These are phyloP conservation scores for Trichoderma sp. DNA, from an alignment of 2,329 filamentous ascomycete species.

Conservation along the genomic window DNA sequence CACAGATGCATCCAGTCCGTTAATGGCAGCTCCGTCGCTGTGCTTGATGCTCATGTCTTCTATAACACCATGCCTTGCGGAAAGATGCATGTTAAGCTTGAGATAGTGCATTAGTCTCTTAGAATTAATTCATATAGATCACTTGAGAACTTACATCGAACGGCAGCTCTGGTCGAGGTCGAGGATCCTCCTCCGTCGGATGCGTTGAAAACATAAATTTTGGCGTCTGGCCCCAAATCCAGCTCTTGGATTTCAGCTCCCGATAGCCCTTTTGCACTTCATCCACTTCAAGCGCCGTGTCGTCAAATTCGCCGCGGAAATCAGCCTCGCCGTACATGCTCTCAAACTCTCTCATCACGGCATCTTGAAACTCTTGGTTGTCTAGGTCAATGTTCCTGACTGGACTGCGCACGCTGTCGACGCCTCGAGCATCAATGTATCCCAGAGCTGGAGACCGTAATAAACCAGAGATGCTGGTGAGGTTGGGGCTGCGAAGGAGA, in stretches of 20 bases:
- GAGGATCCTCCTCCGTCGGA: slow-evolving; percentile 61
- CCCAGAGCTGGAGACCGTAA: slow-evolving; percentile 77
- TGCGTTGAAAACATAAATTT: slow-evolving; percentile 73
- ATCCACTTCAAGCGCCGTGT: slow-evolving; percentile 51
- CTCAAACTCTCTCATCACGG: slow-evolving; percentile 68
- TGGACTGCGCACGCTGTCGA: slow-evolving; percentile 86
- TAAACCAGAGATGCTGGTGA: slow-evolving; percentile 69
- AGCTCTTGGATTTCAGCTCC: slow-evolving; percentile 61
- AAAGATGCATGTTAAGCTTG: slow-evolving; percentile 43
- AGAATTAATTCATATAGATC: background rate
- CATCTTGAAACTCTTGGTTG: slow-evolving; percentile 51
- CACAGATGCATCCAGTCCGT: background rate
- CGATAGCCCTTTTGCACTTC: slow-evolving; percentile 49
- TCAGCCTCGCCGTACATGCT: slow-evolving; percentile 62
- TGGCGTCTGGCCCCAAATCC: slow-evolving; percentile 86
- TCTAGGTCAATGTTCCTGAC: slow-evolving; percentile 75
- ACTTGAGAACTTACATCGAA: slow-evolving; percentile 45
- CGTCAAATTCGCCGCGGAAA: slow-evolving; percentile 50
- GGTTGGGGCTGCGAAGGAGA: slow-evolving; percentile 75
- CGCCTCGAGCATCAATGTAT: slow-evolving; percentile 79
- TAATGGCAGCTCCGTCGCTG: background rate
- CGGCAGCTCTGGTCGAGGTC: slow-evolving; percentile 57
- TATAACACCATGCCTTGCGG: slow-evolving; percentile 45
- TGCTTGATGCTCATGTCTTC: slow-evolving; percentile 40
- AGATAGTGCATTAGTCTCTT: background rate